phyloP scores from a whole-genome alignment of 108 stramenopile genomes.

The Nitzschia palea region DNA sequence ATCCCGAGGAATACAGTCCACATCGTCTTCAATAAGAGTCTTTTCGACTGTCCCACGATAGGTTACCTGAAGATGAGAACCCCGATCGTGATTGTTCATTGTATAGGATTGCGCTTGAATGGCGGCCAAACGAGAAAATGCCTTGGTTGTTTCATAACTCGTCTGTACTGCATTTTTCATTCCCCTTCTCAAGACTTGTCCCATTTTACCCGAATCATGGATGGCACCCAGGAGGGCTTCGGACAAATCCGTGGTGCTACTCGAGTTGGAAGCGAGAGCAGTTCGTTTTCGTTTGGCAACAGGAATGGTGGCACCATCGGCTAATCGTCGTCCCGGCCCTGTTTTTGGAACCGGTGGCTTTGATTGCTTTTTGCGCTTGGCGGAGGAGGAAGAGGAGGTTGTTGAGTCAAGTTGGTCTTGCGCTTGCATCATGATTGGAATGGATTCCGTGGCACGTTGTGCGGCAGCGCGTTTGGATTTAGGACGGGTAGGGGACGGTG shows the following conservation, averaged over 20 bases:
- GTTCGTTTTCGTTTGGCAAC: neutral
- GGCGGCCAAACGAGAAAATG: constrained; percentile 68
- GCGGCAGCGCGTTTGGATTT: constrained; percentile 56
- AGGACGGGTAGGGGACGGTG: neutral
- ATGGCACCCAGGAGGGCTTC: constrained; percentile 59
- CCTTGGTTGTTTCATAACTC: constrained; percentile 74
- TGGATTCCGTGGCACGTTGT: constrained; percentile 51
- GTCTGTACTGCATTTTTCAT: constrained; percentile 82
- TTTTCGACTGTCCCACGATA: constrained; percentile 75
- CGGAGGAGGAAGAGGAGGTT: neutral
- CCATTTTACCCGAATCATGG: constrained; percentile 53
- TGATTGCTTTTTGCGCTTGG: neutral
- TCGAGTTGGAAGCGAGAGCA: neutral
- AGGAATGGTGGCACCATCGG: constrained; percentile 35
- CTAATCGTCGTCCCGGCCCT: constrained; percentile 49
- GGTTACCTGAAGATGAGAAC: constrained; percentile 31
- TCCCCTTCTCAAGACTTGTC: constrained; percentile 60
- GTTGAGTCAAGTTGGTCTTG: constrained; percentile 45
- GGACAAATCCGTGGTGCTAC: constrained; percentile 51
- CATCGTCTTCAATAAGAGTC: constrained; percentile 49
- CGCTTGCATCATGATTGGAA: constrained; percentile 58
- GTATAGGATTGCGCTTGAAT: constrained; percentile 48
- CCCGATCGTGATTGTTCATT: constrained; percentile 24
- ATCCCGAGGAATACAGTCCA: constrained; percentile 66
- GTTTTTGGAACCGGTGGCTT: constrained; percentile 1